Base-by-base conservation (phyloP, 768 basidiomycete genomes). In the Tylopilus subfusipes region DNA sequence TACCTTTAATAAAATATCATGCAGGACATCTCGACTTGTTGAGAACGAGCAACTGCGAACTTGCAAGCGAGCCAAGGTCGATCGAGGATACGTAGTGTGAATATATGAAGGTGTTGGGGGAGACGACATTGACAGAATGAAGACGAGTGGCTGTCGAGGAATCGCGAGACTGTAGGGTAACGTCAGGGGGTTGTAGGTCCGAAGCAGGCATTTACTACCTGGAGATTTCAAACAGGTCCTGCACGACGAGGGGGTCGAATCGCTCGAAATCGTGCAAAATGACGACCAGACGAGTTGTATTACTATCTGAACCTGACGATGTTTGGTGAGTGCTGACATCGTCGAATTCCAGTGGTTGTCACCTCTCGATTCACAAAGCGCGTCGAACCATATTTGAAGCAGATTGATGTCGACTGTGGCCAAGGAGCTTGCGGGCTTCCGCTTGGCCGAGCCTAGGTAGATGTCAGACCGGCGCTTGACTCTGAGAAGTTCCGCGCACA, bases 181-280 rank as follows among this genome's bases (percentile, higher is more conserved):
- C 1, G 30, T 62, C 19, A 65, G 52, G 11, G 22, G 19, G 18
- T 38, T 18, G 14, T 31, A 1, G 13, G 42, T 30, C 2, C n/a
- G 19, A 47, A 34, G 44, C 34, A 33, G n/a, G 38, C 14, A 29
- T 13, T 45, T 65, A 29, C 56, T 48, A 84, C 88, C 85, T 88
- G 74, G 80, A 87, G 33, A 90, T 83, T 50, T 85, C 78, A 39
- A 90, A 81, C 18, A 90, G 62, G 60, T 91, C 88, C 61, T 85
- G 82, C 45, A 91, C 67, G 3, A 90, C 76, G 2, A 58, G 50
- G 0, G 80, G 70, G 52, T 88, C 86, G 46, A 88, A 81, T 63
- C 84, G 81, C 62, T 91, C 89, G 58, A 92, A 89, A 52, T 88
- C 84, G 52, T 89, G 86, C 21, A 91, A 62, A 13, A 90, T 62